Conservation (phyloP, 2,329 filamentous ascomycete genomes). For the Sordariomycetes sp. region DNA sequence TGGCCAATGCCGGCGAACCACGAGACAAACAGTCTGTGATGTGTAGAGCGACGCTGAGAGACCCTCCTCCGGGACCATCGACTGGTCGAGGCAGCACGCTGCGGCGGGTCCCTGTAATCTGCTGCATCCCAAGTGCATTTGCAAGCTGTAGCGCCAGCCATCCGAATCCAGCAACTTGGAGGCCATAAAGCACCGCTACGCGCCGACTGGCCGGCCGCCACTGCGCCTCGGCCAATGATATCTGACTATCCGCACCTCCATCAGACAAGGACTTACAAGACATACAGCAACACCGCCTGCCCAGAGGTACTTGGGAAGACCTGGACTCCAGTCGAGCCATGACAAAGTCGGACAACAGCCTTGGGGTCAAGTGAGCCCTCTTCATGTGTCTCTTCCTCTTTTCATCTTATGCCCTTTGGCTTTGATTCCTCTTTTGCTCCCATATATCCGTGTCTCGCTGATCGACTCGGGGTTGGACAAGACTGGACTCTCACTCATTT, state of each 20-base stretch:
- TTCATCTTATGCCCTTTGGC: too few relatives aligned
- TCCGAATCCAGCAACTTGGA: slow-evolving; percentile 14
- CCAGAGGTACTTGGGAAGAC: slow-evolving; percentile 3
- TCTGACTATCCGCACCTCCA: slow-evolving; percentile 2
- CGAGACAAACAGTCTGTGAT: slow-evolving; percentile 14
- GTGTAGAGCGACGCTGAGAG: slow-evolving; percentile 15
- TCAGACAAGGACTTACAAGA: slow-evolving; percentile 5
- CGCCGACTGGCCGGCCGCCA: slow-evolving; percentile 4
- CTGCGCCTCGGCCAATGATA: slow-evolving; percentile 2
- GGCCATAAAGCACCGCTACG: slow-evolving; percentile 3
- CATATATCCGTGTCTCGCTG: neutral
- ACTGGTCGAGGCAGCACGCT: slow-evolving; percentile 27
- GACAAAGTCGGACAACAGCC: too few relatives aligned
- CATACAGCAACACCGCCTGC: too few relatives aligned
- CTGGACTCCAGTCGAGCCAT: too few relatives aligned
- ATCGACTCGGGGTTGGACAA: too few relatives aligned
- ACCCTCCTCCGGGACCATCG: slow-evolving; percentile 18
- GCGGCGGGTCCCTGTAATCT: slow-evolving; percentile 24
- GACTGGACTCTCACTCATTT: too few relatives aligned
- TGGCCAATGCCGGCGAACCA: slow-evolving; percentile 22
- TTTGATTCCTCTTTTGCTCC: neutral
- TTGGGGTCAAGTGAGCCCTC: neutral
- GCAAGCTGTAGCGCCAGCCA: slow-evolving; percentile 22
- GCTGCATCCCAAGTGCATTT: too few relatives aligned
- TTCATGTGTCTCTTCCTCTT: too few relatives aligned